These are phyloP conservation scores for Pseudonitzschia delicatissima DNA, from an alignment of 108 stramenopile genomes.

Conservation along the genomic window DNA sequence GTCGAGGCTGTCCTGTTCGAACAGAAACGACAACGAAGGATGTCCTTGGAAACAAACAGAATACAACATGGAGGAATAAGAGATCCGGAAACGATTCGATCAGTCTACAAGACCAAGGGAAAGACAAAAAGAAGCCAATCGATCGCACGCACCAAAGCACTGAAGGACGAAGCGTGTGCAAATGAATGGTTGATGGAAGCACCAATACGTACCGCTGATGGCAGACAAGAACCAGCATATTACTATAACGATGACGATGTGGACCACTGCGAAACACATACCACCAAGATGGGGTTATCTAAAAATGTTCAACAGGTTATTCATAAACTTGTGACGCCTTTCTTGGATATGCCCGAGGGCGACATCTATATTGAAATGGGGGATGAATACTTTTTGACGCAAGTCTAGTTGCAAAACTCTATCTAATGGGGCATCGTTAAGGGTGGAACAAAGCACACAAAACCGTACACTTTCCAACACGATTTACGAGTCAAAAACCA, in stretches of 20 bases:
- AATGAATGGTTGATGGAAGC: background rate
- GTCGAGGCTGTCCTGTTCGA: background rate
- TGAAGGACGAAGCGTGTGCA: background rate
- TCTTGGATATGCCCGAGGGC: background rate
- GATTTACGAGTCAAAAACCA: too few species aligned
- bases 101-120: background rate
- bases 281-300: too few species aligned
- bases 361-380: background rate
- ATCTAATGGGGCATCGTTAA: too few species aligned
- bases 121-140: background rate
- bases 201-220: too few species aligned
- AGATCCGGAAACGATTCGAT: background rate
- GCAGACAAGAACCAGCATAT: too few species aligned
- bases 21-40: background rate
- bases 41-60: background rate
- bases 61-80: background rate
- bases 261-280: too few species aligned
- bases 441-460: too few species aligned
- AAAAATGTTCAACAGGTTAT: background rate
- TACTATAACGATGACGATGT: too few species aligned
- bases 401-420: too few species aligned
- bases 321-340: background rate
- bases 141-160: background rate
- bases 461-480: too few species aligned
- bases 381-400: background rate